Evolutionary conservation across 1,139 yeast genomes (phyloP), one percentile per base, ranked within the genome.

Genomic region (Blastobotrys arbuscula): DNA sequence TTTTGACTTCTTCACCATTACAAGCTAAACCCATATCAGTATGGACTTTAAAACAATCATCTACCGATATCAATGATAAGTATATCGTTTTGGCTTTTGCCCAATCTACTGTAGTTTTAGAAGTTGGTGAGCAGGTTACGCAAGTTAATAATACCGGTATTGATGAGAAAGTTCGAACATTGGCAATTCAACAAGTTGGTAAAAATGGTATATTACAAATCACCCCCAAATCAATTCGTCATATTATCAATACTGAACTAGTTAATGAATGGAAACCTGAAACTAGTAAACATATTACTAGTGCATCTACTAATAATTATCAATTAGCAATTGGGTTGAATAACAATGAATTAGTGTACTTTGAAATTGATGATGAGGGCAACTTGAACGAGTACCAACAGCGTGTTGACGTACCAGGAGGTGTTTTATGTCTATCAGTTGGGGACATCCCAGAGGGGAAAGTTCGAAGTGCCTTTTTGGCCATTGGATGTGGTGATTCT

Each of bases 291-390:
- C 71, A 76, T 28, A 75, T 92, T 38, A 60, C 76, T 0, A 68
- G 72, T 24, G 84, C 90, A 0, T 65, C 87, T 1, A 68, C 84
- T 2, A 87, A 87, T 35, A 72, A 75, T 37, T 74, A 76, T 19
- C 97, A 92, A 63, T 71, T 90, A 0, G 78, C 78, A 0, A 60
- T 92, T 8, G 89, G 82, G 0, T 65, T 92, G 9, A 81, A 94
- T 1, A 86, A 83, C 59, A 73, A 81, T 50, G 90, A 85, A 52
- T 59, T 92, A 2, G 82, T 84, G 4, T 92, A 92, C 65, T 90
- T 92, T 65, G 97, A 90, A 65, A 71, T 83, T 28, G 90, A 84
- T 55, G 73, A 73, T 1, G 68, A 68, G 1, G 94, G 84, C 55
- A 76, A 79, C 47, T 70, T 90, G 44, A 74, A 80, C 28, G 97